phyloP scores from a whole-genome alignment of 768 basidiomycete genomes.

The Tubosaeta sp. region DNA sequence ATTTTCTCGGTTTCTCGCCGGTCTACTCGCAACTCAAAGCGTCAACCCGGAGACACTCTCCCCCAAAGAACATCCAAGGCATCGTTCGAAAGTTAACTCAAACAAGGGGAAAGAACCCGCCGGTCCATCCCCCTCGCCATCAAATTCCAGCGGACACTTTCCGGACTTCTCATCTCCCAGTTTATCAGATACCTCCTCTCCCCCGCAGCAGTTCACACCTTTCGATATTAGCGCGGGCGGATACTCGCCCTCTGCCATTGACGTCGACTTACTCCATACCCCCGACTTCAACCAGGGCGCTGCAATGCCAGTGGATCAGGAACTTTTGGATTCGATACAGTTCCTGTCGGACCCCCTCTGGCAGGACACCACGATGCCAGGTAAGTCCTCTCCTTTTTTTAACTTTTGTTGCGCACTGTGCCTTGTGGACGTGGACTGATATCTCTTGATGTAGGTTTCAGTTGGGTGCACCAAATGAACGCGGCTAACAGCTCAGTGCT shows the following conservation, averaged over 20 bases:
- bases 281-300: constrained; percentile 39
- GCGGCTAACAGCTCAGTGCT: constrained; percentile 9
- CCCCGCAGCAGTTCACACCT: constrained; percentile 29
- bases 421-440: not conserved
- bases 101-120: constrained; percentile 12
- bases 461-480: constrained; percentile 34
- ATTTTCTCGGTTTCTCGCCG: constrained; percentile 74
- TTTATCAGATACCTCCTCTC: constrained; percentile 39
- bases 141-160: constrained; percentile 10
- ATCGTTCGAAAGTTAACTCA: constrained; percentile 8
- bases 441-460: constrained; percentile 26
- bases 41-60: constrained; percentile 22
- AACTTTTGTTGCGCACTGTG: not conserved
- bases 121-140: constrained; percentile 2
- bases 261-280: constrained; percentile 21
- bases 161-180: constrained; percentile 21
- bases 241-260: constrained; percentile 7
- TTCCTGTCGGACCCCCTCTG: constrained; percentile 53
- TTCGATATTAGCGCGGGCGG: constrained; percentile 33
- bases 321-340: constrained; percentile 59
- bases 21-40: constrained; percentile 60
- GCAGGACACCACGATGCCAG: constrained; percentile 53
- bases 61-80: constrained; percentile 9
- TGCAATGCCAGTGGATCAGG: constrained; percentile 55
- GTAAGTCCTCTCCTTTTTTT: constrained; percentile 32